Percentiles rank a stretch among this genome's conserved stretches.
Conservation (phyloP, 2,329 filamentous ascomycete genomes). For the Xylariaceae sp. region DNA sequence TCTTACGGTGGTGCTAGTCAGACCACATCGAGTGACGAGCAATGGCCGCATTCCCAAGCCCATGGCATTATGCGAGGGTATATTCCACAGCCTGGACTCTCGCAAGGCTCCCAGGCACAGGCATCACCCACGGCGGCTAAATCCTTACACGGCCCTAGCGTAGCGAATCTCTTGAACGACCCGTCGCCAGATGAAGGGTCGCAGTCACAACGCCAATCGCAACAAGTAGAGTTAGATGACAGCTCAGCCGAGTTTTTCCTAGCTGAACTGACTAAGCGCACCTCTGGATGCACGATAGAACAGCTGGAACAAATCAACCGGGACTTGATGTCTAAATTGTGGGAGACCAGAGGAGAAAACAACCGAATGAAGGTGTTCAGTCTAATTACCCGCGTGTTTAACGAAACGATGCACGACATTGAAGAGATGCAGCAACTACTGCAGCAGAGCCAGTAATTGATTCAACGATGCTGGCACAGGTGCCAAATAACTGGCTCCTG, state of each 20-base stretch:
- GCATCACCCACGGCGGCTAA: constrained; percentile 47
- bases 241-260: constrained; percentile 64
- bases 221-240: constrained; percentile 53
- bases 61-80: constrained; percentile 54
- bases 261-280: constrained; percentile 66
- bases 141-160: constrained; percentile 42
- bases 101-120: constrained; percentile 31
- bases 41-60: constrained; percentile 65
- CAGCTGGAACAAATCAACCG: constrained; percentile 94
- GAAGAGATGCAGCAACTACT: constrained; percentile 56
- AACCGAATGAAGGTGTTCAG: constrained; percentile 77
- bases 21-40: constrained; percentile 56
- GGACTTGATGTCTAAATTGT: constrained; percentile 87
- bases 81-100: constrained; percentile 44
- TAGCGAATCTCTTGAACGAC: constrained; percentile 51
- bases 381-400: constrained; percentile 72
- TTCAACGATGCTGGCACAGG: too few species aligned
- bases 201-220: constrained; percentile 42
- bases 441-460: constrained; percentile 48
- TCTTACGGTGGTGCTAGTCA: constrained; percentile 48
- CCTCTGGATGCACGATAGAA: constrained; percentile 83
- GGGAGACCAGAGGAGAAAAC: constrained; percentile 79
- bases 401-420: constrained; percentile 74
- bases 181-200: constrained; percentile 44
- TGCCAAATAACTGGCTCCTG: not conserved